phyloP scores from a whole-genome alignment of 2,329 filamentous ascomycete genomes.

The Fusarium dlaminii region DNA sequence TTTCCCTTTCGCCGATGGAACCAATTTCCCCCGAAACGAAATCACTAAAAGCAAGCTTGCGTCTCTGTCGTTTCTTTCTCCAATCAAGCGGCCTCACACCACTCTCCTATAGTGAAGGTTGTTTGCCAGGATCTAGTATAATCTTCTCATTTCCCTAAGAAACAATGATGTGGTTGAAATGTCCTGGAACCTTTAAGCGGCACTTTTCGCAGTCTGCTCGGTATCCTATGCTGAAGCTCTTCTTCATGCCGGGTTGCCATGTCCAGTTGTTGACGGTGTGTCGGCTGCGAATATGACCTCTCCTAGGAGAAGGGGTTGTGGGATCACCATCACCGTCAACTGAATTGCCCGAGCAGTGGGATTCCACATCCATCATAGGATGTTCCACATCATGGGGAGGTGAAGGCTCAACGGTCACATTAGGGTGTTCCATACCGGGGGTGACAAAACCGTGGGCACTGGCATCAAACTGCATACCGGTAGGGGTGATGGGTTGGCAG shows the following conservation, averaged over 20 bases:
- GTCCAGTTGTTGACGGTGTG: constrained; percentile 71
- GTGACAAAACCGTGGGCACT: constrained; percentile 47
- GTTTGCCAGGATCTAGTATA: constrained; percentile 40
- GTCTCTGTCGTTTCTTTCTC: constrained; percentile 20
- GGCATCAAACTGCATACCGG: constrained; percentile 47
- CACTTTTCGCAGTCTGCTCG: constrained; percentile 83
- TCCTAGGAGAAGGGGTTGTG: constrained; percentile 58
- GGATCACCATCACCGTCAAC: constrained; percentile 49
- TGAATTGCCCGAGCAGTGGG: constrained; percentile 34
- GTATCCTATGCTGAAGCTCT: constrained; percentile 81
- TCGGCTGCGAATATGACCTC: constrained; percentile 66
- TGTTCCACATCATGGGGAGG: constrained; percentile 52
- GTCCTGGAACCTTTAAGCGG: constrained; percentile 76
- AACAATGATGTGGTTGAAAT: constrained; percentile 82
- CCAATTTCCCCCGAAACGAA: too few species aligned
- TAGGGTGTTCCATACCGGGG: constrained; percentile 37
- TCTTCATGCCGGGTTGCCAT: constrained; percentile 71
- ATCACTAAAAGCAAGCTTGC: background rate
- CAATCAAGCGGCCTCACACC: constrained; percentile 41
- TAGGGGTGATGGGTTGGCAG: constrained; percentile 46
- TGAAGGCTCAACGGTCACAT: constrained; percentile 33
- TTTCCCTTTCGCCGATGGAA: background rate
- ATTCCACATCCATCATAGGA: constrained; percentile 51
- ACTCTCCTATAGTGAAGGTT: constrained; percentile 38
- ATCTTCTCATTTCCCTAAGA: constrained; percentile 56